Base-by-base conservation (phyloP, 139 green algal species). In the Chlamydomonas sphaeroides region DNA sequence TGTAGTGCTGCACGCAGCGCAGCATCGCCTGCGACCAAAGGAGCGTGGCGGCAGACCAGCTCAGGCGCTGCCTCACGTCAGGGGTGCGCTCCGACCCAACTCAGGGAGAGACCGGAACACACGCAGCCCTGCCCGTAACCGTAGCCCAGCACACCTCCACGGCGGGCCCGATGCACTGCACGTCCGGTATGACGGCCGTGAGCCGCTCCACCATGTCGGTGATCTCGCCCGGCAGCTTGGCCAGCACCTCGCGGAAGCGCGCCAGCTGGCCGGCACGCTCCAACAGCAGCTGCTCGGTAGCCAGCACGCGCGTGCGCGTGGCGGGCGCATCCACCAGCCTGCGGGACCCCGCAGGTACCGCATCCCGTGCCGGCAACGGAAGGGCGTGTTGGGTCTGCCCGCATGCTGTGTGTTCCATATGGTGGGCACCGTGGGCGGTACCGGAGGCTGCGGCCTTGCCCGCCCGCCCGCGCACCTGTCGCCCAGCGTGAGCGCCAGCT, bases 391-490 rank as follows among this genome's bases (percentile, higher is more conserved):
- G n/a, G n/a, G n/a, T n/a, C n/a, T n/a, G n/a, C n/a, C n/a, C n/a
- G n/a, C n/a, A n/a, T n/a, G n/a, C n/a, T n/a, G n/a, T n/a, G n/a
- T n/a, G n/a, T n/a, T n/a, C n/a, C n/a, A n/a, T n/a, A n/a, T n/a
- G n/a, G n/a, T n/a, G n/a, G n/a, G n/a, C n/a, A n/a, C n/a, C n/a
- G n/a, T n/a, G n/a, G n/a, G n/a, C n/a, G n/a, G n/a, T n/a, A n/a
- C n/a, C n/a, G n/a, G n/a, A n/a, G n/a, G n/a, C n/a, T n/a, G n/a
- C n/a, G n/a, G n/a, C n/a, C n/a, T n/a, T n/a, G n/a, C n/a, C n/a
- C n/a, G n/a, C n/a, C n/a, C n/a, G n/a, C n/a, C n/a, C n/a, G n/a
- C 56, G 2, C 72, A 82, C 75, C 75, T 82, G 62, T 82, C 75
- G 0, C 75, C 61, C 75, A 72, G 75, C 45, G 62, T 71, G 5